Base-by-base conservation (phyloP, 768 basidiomycete species). In the Lactarius deliciosus region DNA sequence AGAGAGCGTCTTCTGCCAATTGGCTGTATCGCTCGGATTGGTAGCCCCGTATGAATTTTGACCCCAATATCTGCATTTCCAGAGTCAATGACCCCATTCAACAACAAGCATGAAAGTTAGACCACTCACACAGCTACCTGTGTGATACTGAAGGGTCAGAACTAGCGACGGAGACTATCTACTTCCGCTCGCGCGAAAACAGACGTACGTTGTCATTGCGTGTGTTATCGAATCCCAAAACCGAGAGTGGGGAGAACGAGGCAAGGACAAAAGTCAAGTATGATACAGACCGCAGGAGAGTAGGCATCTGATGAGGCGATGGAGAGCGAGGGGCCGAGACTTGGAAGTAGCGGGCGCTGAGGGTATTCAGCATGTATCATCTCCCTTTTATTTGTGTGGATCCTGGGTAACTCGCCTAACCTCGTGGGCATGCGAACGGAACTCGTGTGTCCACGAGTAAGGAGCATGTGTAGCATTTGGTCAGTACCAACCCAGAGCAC, bases 21-120 rank as follows among this genome's bases (percentile, higher is more conserved):
- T 80, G 5, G 79, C 80, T 11, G 78, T 70, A 58, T 75, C 71
- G 59, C 63, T 45, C 2, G 77, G 70, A 69, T 83, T 77, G 1
- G 81, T 80, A 3, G 84, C 83, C 38, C 86, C 86, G 63, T 82
- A 84, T 11, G 84, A 85, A 72, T 87, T 84, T 71, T 87, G 86
- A 20, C 86, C 84, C 76, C 78, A 85, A 70, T 85, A 85, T 5
- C 80, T 81, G 54, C 28, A 55, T n/a, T 47, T 8, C 34, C 11
- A n/a, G 11, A n/a, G 36, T 56, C 15, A 34, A 28, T 30, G 8
- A 34, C 16, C 22, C 16, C n/a, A 32, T n/a, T 50, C 36, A 41
- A 30, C 36, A 41, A 30, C 28, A 30, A 20, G 32, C 25, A 32
- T 11, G 30, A 28, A 28, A 18, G 64, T 60, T 56, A 54, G 41